Conservation (phyloP, 805 yeast genomes). For the Cephaloascus fragrans region DNA sequence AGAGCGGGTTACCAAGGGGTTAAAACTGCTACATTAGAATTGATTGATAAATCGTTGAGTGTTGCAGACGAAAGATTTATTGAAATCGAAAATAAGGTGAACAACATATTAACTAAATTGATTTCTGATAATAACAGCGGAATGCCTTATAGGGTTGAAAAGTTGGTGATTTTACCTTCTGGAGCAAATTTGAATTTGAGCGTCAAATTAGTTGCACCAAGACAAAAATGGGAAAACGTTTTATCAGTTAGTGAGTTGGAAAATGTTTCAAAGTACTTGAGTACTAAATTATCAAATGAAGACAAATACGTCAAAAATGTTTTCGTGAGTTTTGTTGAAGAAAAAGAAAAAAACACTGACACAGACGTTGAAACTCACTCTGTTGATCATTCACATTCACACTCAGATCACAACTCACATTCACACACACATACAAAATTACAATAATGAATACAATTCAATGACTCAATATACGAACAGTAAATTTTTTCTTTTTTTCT, state of each 20-base stretch:
- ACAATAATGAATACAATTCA: no score
- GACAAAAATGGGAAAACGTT: slow-evolving; percentile 34
- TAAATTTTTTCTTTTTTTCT: no score
- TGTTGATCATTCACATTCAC: slow-evolving; percentile 9
- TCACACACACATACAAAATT: no score
- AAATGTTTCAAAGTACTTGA: slow-evolving; percentile 25
- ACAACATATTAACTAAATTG: slow-evolving; percentile 17
- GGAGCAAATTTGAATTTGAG: slow-evolving; percentile 46
- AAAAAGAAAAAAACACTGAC: slow-evolving; percentile 13
- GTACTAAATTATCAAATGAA: slow-evolving; percentile 19
- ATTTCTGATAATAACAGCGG: slow-evolving; percentile 14
- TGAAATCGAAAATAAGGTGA: slow-evolving; percentile 27
- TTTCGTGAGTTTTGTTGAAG: slow-evolving; percentile 27
- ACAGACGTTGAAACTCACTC: slow-evolving; percentile 10
- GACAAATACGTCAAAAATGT: slow-evolving; percentile 35
- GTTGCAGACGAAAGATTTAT: slow-evolving; percentile 38
- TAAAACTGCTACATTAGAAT: slow-evolving; percentile 58
- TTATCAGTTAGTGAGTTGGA: slow-evolving; percentile 30
- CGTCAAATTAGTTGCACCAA: slow-evolving; percentile 24
- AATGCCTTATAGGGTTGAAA: slow-evolving; percentile 22
- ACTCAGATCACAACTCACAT: slow-evolving; percentile 9
- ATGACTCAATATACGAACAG: no score
- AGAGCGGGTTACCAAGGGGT: slow-evolving; percentile 79
- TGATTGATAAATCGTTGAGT: slow-evolving; percentile 64
- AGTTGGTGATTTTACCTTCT: slow-evolving; percentile 39